These are phyloP conservation scores for Ogataea pilisensis DNA, from an alignment of 805 yeast species.

Conservation along the genomic window DNA sequence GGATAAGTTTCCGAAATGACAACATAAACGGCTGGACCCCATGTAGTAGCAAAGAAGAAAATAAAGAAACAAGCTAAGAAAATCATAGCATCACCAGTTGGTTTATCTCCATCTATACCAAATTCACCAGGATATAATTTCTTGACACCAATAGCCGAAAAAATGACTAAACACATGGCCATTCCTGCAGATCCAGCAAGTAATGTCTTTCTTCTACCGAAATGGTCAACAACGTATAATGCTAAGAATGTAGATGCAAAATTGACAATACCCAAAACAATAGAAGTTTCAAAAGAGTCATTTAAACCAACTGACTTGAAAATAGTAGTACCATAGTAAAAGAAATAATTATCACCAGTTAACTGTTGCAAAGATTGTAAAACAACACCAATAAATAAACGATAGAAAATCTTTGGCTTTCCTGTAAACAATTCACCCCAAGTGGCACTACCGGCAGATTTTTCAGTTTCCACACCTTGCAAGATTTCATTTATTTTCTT, in stretches of 20 bases:
- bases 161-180: constrained; percentile 55
- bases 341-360: constrained; percentile 68
- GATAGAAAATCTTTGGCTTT: constrained; percentile 52
- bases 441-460: constrained; percentile 57
- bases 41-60: constrained; percentile 67
- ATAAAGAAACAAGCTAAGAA: constrained; percentile 58
- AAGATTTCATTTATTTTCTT: constrained; percentile 49
- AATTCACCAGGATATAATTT: constrained; percentile 37
- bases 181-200: constrained; percentile 60
- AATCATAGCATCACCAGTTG: constrained; percentile 45
- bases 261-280: constrained; percentile 44
- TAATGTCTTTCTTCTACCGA: constrained; percentile 64
- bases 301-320: constrained; percentile 48
- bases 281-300: constrained; percentile 42
- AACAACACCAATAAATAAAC: constrained; percentile 54
- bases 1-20: constrained; percentile 56
- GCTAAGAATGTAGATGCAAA: constrained; percentile 49
- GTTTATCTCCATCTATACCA: constrained; percentile 39
- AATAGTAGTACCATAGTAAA: constrained; percentile 65
- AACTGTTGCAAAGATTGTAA: constrained; percentile 67
- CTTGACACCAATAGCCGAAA: constrained; percentile 58
- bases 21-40: constrained; percentile 75
- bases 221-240: constrained; percentile 45
- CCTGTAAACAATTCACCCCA: constrained; percentile 65
- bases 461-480: constrained; percentile 60